Base-by-base conservation (phyloP, 169 alveolate genomes). In the Amoebophrya sp. region DNA sequence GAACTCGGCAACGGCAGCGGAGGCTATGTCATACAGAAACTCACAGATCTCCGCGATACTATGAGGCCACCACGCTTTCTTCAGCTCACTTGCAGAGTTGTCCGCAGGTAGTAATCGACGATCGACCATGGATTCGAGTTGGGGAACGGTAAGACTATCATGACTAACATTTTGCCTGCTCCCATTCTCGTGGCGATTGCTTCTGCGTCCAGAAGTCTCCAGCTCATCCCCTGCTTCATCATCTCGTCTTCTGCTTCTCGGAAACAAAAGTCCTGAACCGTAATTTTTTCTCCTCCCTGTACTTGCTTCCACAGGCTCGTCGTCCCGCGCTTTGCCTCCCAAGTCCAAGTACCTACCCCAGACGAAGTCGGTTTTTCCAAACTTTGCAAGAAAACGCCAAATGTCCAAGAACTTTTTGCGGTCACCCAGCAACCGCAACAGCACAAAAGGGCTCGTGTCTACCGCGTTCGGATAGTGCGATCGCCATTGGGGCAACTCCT, bases 211-310 rank as follows among this genome's bases (percentile, higher is more conserved):
- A n/a, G n/a, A n/a, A n/a, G n/a, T n/a, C n/a, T n/a, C n/a, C n/a
- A n/a, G n/a, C n/a, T n/a, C n/a, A n/a, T n/a, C n/a, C 65, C 65
- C 83, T 36, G 83, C 83, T 65, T 65, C 83, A 65, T 6, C 83
- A 26, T 65, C 83, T n/a, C n/a, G n/a, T n/a, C n/a, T n/a, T n/a
- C n/a, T n/a, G n/a, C n/a, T n/a, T n/a, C n/a, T n/a, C n/a, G n/a
- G n/a, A n/a, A n/a, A n/a, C n/a, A n/a, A n/a, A n/a, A n/a, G n/a
- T 10, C 76, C 76, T 53, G 76, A 53, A 23, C 76, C 76, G 76
- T 23, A 23, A 10, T 53, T 10, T 14, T 53, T 10, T 53, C 76
- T 23, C 76, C n/a, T 14, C 76, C n/a, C n/a, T n/a, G n/a, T n/a
- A n/a, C n/a, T n/a, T n/a, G n/a, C n/a, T n/a, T n/a, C n/a, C n/a